These are phyloP conservation scores for Alternaria panax DNA, from an alignment of 2,329 filamentous ascomycete species.

Conservation along the genomic window DNA sequence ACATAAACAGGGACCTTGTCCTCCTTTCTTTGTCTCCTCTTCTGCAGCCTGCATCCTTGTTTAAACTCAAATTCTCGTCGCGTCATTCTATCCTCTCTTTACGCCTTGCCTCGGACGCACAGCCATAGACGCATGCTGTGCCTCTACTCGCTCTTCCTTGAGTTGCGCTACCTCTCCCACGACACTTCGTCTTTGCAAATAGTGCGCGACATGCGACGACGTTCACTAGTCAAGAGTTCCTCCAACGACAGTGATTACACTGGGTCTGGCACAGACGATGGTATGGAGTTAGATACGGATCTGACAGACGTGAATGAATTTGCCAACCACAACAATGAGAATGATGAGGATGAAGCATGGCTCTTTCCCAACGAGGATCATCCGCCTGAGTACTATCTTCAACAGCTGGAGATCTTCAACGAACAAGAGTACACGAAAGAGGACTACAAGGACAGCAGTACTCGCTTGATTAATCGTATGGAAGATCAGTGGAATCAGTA, in stretches of 20 bases:
- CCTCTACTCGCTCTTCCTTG: constrained; percentile 3
- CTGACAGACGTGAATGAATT: constrained; percentile 14
- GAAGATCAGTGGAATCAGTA: constrained; percentile 32
- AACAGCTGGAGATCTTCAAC: constrained; percentile 21
- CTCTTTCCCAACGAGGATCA: constrained; percentile 18
- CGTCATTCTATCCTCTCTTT: constrained; percentile 12
- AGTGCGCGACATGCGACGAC: constrained; percentile 13
- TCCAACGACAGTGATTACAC: constrained; percentile 20
- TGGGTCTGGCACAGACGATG: constrained; percentile 12
- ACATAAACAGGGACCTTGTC: constrained; percentile 9
- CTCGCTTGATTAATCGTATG: constrained; percentile 23
- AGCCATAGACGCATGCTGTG: constrained; percentile 12
- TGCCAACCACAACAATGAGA: constrained; percentile 9
- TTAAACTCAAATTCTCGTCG: constrained; percentile 12
- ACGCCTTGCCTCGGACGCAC: constrained; percentile 1
- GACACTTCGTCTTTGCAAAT: constrained; percentile 7
- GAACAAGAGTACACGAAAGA: constrained; percentile 25
- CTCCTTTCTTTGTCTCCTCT: constrained; percentile 7
- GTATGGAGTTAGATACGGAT: constrained; percentile 21
- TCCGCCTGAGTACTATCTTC: constrained; percentile 26
- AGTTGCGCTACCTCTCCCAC: constrained; percentile 6
- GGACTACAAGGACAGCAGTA: constrained; percentile 30
- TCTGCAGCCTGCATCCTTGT: constrained; percentile 9
- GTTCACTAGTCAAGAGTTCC: constrained; percentile 15
- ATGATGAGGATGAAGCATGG: constrained; percentile 13